Evolutionary conservation across 1,284 basidiomycete genomes (phyloP).

Genomic region (Grifola frondosa): DNA sequence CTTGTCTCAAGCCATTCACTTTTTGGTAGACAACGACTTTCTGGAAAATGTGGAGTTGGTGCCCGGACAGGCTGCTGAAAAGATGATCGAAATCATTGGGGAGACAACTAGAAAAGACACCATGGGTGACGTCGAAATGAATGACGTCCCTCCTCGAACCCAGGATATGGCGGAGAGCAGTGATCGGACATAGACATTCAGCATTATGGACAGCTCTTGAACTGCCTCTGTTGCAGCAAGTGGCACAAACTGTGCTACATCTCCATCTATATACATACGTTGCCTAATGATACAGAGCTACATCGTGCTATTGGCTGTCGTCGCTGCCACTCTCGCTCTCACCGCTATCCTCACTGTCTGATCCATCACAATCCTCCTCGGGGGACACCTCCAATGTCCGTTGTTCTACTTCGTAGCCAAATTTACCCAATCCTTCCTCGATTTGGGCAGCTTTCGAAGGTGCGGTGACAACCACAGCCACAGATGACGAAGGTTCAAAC

Average conservation of each 20-base stretch:
- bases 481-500: slow-evolving; percentile 77
- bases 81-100: slow-evolving; percentile 61
- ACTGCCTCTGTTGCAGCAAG: no score
- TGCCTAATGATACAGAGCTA: slow-evolving; percentile 11
- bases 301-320: slow-evolving; percentile 22
- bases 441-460: slow-evolving; percentile 81
- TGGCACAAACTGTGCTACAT: no score
- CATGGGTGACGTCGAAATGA: no score
- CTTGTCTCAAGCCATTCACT: slow-evolving; percentile 90
- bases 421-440: slow-evolving; percentile 55
- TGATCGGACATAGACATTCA: no score
- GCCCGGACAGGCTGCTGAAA: slow-evolving; percentile 75
- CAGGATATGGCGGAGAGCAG: no score
- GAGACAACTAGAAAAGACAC: no score
- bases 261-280: no score
- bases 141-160: no score
- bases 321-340: slow-evolving; percentile 32
- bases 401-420: slow-evolving; percentile 81
- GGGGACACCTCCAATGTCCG: slow-evolving; percentile 69
- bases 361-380: slow-evolving; percentile 31
- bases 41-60: slow-evolving; percentile 79
- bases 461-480: slow-evolving; percentile 82
- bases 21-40: slow-evolving; percentile 92
- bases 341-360: slow-evolving; percentile 32
- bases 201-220: no score